Evolutionary conservation across 2,329 filamentous ascomycete species (phyloP).

Genomic region (Elsinoe batatas): DNA sequence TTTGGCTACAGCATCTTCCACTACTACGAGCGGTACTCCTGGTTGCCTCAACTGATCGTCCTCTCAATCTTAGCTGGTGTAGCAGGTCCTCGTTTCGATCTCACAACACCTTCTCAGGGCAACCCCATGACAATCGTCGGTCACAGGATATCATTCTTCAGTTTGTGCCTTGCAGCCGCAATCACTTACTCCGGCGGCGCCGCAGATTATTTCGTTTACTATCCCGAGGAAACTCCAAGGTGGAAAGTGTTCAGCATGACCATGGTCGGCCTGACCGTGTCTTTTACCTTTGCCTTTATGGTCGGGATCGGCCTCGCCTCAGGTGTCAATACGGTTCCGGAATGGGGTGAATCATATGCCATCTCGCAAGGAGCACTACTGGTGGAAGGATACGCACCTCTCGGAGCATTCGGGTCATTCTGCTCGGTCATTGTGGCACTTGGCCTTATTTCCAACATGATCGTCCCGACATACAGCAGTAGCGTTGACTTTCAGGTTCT

Average conservation of each 20-base stretch:
- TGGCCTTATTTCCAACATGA: conserved; percentile 55
- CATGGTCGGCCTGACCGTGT: conserved; percentile 45
- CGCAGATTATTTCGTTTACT: conserved; percentile 62
- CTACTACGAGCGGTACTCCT: conserved; percentile 58
- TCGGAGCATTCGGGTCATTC: conserved; percentile 56
- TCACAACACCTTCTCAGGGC: conserved; percentile 41
- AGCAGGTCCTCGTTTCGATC: conserved; percentile 51
- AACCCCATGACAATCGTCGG: conserved; percentile 44
- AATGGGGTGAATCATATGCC: conserved; percentile 49
- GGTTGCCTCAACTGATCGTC: conserved; percentile 53
- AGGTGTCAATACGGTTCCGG: conserved; percentile 41
- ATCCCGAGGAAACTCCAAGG: conserved; percentile 43
- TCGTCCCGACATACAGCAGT: conserved; percentile 54
- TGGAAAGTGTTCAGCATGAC: conserved; percentile 49
- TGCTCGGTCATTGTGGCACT: conserved; percentile 56
- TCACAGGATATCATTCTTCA: conserved; percentile 58
- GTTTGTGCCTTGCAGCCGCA: conserved; percentile 54
- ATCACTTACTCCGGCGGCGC: conserved; percentile 54
- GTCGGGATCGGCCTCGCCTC: conserved; percentile 54
- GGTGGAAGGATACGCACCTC: conserved; percentile 49
- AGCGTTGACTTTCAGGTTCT: conserved; percentile 61
- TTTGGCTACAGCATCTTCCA: conserved; percentile 62
- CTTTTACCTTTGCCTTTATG: conserved; percentile 52
- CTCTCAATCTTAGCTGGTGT: conserved; percentile 53
- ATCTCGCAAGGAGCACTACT: conserved; percentile 55